phyloP scores from a whole-genome alignment of 2,329 filamentous ascomycete genomes.

The Fonsecaea erecta region DNA sequence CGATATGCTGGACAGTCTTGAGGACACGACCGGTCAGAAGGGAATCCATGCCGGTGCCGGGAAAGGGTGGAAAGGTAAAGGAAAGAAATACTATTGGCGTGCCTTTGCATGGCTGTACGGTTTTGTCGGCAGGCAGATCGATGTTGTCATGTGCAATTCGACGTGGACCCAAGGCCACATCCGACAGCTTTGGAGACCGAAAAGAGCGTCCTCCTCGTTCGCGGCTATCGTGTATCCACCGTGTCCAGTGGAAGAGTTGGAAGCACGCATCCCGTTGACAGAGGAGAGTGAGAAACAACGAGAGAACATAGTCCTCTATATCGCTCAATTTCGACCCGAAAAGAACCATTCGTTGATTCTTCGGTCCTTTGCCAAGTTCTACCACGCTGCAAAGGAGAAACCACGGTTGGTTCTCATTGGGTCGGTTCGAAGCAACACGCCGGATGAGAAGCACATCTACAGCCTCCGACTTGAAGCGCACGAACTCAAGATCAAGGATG shows the following conservation, averaged over 20 bases:
- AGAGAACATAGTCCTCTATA: conserved; percentile 79
- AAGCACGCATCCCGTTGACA: conserved; percentile 73
- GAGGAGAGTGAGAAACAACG: conserved; percentile 64
- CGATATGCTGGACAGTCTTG: conserved; percentile 88
- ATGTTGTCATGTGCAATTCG: conserved; percentile 97
- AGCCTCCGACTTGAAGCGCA: conserved; percentile 83
- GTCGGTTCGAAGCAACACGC: conserved; percentile 75
- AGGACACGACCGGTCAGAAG: conserved; percentile 66
- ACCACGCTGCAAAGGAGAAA: conserved; percentile 54
- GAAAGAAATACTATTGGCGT: conserved; percentile 84
- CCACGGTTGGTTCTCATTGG: conserved; percentile 83
- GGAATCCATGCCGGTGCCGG: conserved; percentile 86
- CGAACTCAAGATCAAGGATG: conserved; percentile 81
- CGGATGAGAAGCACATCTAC: conserved; percentile 69
- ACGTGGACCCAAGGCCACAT: conserved; percentile 91
- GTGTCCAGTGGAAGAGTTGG: conserved; percentile 84
- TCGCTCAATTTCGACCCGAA: conserved; percentile 95
- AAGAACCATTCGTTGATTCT: conserved; percentile 93
- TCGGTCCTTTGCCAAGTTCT: conserved; percentile 78
- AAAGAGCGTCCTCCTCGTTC: conserved; percentile 54
- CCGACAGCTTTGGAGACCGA: conserved; percentile 69
- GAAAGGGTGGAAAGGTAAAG: conserved; percentile 68
- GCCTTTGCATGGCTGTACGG: conserved; percentile 82
- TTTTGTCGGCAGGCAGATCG: conserved; percentile 78
- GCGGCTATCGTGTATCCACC: conserved; percentile 87